A percentile compares a stretch with the other conserved stretches of the same genome.
Conservation (phyloP, 768 basidiomycete genomes). For the Sutorius australiensis region DNA sequence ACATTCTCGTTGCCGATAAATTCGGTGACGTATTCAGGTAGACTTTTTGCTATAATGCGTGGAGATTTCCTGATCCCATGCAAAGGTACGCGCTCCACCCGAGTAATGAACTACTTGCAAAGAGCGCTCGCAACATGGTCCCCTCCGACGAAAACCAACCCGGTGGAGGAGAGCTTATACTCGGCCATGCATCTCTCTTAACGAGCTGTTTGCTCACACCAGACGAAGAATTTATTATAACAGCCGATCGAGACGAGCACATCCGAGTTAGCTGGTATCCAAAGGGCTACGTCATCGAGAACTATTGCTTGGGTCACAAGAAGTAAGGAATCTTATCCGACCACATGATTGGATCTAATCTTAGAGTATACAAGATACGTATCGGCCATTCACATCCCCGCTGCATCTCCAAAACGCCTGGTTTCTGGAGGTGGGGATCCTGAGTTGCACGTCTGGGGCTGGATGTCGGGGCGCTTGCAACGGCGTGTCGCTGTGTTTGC, state of each 20-base stretch:
- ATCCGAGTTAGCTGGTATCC: constrained; percentile 91
- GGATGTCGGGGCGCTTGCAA: constrained; percentile 57
- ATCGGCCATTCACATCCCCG: constrained; percentile 72
- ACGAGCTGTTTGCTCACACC: constrained; percentile 65
- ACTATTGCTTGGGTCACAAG: constrained; percentile 79
- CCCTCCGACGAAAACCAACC: constrained; percentile 69
- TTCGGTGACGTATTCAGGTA: constrained; percentile 92
- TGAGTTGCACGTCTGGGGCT: constrained; percentile 74
- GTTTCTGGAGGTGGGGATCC: constrained; percentile 90
- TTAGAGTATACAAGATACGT: constrained; percentile 56
- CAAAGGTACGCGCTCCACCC: constrained; percentile 60
- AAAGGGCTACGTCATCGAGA: constrained; percentile 79
- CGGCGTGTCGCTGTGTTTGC: constrained; percentile 51
- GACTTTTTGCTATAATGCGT: constrained; percentile 7
- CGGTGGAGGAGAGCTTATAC: constrained; percentile 64
- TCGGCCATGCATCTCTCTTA: constrained; percentile 88
- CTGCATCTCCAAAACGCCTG: constrained; percentile 43
- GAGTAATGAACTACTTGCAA: constrained; percentile 13
- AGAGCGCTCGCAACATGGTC: constrained; percentile 32
- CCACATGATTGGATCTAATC: neutral
- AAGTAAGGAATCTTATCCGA: constrained; percentile 47
- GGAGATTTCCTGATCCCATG: neutral
- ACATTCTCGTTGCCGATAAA: constrained; percentile 85
- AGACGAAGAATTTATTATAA: constrained; percentile 74
- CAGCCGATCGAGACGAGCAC: constrained; percentile 94